These are phyloP conservation scores for Colletotrichum paranaense DNA, from an alignment of 2,329 filamentous ascomycete species.

Conservation along the genomic window DNA sequence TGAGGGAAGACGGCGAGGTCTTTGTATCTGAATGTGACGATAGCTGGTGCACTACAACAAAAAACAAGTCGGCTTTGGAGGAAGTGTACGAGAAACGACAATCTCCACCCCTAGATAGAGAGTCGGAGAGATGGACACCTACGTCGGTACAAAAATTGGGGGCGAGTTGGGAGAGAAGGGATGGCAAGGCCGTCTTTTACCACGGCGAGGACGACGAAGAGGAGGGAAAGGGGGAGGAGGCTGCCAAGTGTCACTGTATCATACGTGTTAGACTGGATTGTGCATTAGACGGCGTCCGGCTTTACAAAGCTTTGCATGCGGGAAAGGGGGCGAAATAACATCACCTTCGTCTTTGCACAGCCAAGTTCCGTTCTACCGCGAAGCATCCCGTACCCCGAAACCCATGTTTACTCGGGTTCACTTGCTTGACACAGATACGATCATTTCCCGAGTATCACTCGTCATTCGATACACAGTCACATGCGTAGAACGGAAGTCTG, in stretches of 20 bases:
- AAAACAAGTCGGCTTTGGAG: background rate
- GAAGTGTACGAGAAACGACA: background rate
- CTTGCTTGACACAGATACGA: background rate
- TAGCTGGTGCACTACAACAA: conserved; percentile 5
- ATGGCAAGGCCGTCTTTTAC: too few relatives aligned
- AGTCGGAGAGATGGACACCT: background rate
- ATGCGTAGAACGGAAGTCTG: background rate
- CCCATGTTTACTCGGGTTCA: too few relatives aligned
- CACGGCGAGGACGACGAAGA: background rate
- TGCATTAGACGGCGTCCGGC: conserved; percentile 58
- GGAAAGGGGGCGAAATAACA: conserved; percentile 13
- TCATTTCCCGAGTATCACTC: too few relatives aligned
- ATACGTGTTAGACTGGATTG: conserved; percentile 53
- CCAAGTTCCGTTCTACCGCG: background rate
- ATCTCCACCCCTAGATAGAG: background rate
- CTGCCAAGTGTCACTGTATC: conserved; percentile 46
- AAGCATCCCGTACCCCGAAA: too few relatives aligned
- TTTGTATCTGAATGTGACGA: conserved; percentile 18
- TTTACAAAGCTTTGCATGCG: conserved; percentile 40
- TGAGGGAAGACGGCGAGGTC: background rate
- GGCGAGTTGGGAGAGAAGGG: background rate
- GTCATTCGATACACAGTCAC: background rate
- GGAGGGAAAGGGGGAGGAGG: background rate
- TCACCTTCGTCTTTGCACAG: conserved; percentile 12
- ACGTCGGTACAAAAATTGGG: background rate